Conservation (phyloP, 169 alveolate species). For the Eimeria maxima region DNA sequence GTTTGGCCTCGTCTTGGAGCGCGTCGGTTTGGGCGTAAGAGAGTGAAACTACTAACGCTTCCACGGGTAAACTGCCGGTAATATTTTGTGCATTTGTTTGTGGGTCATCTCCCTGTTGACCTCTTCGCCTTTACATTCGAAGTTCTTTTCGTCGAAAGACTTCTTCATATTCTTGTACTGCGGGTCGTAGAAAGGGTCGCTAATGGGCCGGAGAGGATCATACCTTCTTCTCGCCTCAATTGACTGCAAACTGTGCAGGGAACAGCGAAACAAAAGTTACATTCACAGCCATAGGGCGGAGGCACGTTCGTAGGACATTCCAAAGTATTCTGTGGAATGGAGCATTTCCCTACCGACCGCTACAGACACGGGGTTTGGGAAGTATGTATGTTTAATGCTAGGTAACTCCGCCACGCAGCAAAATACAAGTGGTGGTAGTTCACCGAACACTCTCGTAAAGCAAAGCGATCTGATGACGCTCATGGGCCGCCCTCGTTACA, state of each 20-base stretch:
- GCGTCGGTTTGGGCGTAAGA: not conserved
- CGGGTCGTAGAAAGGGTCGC: constrained; percentile 56
- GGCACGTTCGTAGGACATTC: not conserved
- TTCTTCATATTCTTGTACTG: constrained; percentile 63
- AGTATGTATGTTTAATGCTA: not conserved
- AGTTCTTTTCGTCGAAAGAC: constrained; percentile 36
- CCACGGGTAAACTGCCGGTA: constrained; percentile 55
- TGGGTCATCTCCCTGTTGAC: constrained; percentile 58
- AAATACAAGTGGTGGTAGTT: not conserved
- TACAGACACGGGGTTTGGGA: not conserved
- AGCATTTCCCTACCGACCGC: not conserved
- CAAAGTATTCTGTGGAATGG: not conserved
- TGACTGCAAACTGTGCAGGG: constrained; percentile 44
- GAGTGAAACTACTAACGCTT: not conserved
- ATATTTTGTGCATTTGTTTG: constrained; percentile 64
- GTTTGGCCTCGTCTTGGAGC: not conserved
- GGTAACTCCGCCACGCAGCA: not conserved
- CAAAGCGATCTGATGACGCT: constrained; percentile 31
- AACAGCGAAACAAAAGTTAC: not conserved
- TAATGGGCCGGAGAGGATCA: constrained; percentile 67
- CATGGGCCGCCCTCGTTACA: constrained; percentile 62
- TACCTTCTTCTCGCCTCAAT: constrained; percentile 59
- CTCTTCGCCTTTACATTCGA: constrained; percentile 65
- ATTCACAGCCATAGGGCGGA: not conserved
- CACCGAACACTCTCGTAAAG: constrained; percentile 69